Evolutionary conservation across 805 yeast species (phyloP).

Genomic region (Wickerhamiella azymoides): DNA sequence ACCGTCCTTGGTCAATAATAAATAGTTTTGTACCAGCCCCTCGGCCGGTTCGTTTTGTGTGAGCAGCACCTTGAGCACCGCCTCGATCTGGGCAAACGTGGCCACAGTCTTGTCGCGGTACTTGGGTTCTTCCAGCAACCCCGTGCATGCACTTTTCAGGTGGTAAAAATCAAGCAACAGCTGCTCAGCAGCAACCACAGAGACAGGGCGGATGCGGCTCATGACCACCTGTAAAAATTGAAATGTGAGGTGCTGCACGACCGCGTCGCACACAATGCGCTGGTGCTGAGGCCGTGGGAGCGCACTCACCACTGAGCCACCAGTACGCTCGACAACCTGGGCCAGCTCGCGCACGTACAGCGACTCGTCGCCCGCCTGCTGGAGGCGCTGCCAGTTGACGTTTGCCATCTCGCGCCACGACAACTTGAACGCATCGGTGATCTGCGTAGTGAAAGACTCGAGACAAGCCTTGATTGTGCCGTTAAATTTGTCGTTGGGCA

Average conservation of each 20-base stretch:
- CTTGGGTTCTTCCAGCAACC: conserved; percentile 18
- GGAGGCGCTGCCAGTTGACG: conserved; percentile 56
- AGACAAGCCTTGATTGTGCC: conserved; percentile 46
- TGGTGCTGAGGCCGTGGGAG: conserved; percentile 58
- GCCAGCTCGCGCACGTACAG: conserved; percentile 50
- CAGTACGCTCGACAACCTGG: conserved; percentile 30
- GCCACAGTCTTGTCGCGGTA: conserved; percentile 27
- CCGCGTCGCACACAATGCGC: conserved; percentile 60
- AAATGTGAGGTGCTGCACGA: conserved; percentile 48
- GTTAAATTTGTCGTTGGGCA: conserved; percentile 41
- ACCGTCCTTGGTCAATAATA: conserved; percentile 51
- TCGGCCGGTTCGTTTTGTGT: conserved; percentile 54
- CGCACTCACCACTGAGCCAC: conserved; percentile 26
- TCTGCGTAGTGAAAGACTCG: conserved; percentile 39
- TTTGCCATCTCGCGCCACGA: conserved; percentile 76
- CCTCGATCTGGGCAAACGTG: conserved; percentile 32
- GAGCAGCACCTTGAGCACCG: conserved; percentile 52
- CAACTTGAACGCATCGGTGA: conserved; percentile 46
- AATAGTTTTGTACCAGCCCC: conserved; percentile 48
- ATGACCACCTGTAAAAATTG: conserved; percentile 42
- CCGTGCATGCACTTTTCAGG: conserved; percentile 39
- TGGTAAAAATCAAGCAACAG: conserved; percentile 57
- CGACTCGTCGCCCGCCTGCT: conserved; percentile 58
- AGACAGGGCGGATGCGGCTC: conserved; percentile 49
- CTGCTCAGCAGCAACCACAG: conserved; percentile 66